phyloP scores from a whole-genome alignment of 2,329 filamentous ascomycete species.

The Simplicillium sp. region DNA sequence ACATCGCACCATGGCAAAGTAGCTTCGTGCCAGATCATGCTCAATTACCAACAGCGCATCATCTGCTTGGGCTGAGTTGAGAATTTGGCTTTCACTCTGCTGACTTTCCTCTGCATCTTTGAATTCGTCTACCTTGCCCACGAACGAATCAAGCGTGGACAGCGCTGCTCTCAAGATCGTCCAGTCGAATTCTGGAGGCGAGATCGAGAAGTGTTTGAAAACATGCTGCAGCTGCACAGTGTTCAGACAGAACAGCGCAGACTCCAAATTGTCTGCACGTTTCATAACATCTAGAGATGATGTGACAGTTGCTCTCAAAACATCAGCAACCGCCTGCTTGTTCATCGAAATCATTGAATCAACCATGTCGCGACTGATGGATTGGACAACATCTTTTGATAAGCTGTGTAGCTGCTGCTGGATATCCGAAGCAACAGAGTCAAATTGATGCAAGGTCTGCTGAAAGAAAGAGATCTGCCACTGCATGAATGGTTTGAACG shows the following conservation, averaged over 20 bases:
- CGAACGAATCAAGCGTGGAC: constrained; percentile 36
- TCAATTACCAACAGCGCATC: constrained; percentile 39
- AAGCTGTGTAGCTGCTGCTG: constrained; percentile 44
- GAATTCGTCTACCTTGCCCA: constrained; percentile 33
- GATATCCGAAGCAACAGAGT: constrained; percentile 45
- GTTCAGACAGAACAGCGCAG: constrained; percentile 40
- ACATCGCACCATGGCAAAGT: constrained; percentile 37
- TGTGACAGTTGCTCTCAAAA: constrained; percentile 37
- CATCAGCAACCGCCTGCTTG: constrained; percentile 41
- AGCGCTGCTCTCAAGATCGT: constrained; percentile 32
- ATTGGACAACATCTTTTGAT: constrained; percentile 32
- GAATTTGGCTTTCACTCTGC: constrained; percentile 24
- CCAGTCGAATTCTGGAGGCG: constrained; percentile 37
- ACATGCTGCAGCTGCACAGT: constrained; percentile 40
- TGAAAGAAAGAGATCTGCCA: constrained; percentile 51
- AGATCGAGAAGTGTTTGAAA: constrained; percentile 36
- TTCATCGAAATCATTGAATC: constrained; percentile 42
- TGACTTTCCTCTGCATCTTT: constrained; percentile 26
- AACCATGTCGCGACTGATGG: constrained; percentile 33
- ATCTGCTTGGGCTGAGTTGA: constrained; percentile 31
- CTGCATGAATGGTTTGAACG: constrained; percentile 33
- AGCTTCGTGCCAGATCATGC: constrained; percentile 33
- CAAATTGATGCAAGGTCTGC: constrained; percentile 47
- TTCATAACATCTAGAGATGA: constrained; percentile 42
- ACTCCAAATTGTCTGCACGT: constrained; percentile 32